phyloP scores from a whole-genome alignment of 2,329 filamentous ascomycete genomes.

The Microcyclospora pomicola region DNA sequence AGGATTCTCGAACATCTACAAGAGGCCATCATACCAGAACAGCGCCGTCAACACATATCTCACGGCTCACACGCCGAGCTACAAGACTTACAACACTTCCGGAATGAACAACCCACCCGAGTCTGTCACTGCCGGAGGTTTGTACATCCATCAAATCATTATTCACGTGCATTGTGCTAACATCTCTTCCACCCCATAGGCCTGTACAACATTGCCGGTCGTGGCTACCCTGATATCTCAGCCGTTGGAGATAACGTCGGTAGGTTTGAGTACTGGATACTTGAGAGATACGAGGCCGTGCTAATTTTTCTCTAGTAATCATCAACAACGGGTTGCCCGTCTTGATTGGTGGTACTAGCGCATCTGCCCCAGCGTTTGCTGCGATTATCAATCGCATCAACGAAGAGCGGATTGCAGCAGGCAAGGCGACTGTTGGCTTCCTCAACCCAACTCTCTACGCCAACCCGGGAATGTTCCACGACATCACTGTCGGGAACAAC shows the following conservation, averaged over 20 bases:
- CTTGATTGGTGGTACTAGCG: slow-evolving; percentile 10
- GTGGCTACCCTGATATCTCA: slow-evolving; percentile 30
- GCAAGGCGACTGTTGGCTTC: slow-evolving; percentile 14
- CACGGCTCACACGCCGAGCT: slow-evolving; percentile 9
- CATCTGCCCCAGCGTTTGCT: slow-evolving; percentile 11
- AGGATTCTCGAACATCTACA: slow-evolving; percentile 26
- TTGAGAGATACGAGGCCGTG: no score
- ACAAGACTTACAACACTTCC: slow-evolving; percentile 25
- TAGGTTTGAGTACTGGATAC: no score
- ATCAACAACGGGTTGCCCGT: slow-evolving; percentile 26
- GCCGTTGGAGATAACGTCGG: slow-evolving; percentile 14
- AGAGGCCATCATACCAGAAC: slow-evolving; percentile 21
- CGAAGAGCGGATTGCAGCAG: slow-evolving; percentile 8
- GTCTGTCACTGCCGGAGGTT: no score
- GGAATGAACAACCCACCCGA: slow-evolving; percentile 21
- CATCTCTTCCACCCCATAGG: slow-evolving; percentile 4
- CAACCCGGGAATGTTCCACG: slow-evolving; percentile 23
- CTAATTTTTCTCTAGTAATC: slow-evolving; percentile 5
- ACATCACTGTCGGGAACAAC: slow-evolving; percentile 24
- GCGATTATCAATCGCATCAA: slow-evolving; percentile 14
- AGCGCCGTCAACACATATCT: slow-evolving; percentile 25
- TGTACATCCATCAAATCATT: no score
- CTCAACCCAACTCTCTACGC: slow-evolving; percentile 28
- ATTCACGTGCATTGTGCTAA: slow-evolving; percentile 35
- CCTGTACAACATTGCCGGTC: slow-evolving; percentile 9